Evolutionary conservation across 176 grass and related monocot genomes (phyloP), one percentile per base, ranked within the genome.

Genomic region (Oryza punctata): DNA sequence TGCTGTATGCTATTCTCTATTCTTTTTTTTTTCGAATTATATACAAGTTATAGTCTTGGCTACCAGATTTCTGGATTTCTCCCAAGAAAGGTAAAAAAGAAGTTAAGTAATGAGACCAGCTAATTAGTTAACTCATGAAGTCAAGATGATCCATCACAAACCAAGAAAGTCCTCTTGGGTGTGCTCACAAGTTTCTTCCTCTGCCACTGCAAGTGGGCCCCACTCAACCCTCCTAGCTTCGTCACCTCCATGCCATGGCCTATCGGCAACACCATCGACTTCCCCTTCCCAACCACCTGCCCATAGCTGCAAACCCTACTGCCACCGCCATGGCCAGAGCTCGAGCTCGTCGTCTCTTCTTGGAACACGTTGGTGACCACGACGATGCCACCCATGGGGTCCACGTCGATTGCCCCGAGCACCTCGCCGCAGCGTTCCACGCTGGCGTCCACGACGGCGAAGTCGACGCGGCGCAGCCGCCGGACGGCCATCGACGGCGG

Each of bases 161-260:
- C 76, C 38, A 79, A 72, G 72, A 80, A 86, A 30, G 28, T 73
- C 76, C 77, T 86, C 76, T 52, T 76, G 8, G 19, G 15, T 38
- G 18, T 72, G 40, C 76, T 80, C n/a, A 61, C 57, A 24, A 61
- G 67, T 28, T 38, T 5, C 37, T 74, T 18, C 52, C 65, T 23
- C 5, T 61, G 37, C 3, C 8, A 9, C 24, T 35, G 27, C 5
- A 25, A 37, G 3, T 9, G 27, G 6, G 23, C 41, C 67, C 38
- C 61, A n/a, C 65, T 18, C 26, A 2, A 12, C 10, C 32, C 32
- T 0, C 32, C 32, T 49, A 69, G 1, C 67, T 32, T 37, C 1
- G 59, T 81, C 85, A 87, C 85, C 23, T 87, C 85, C 69, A 81
- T 72, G 21, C 85, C 85, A 43, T 65, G 41, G 1, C 78, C 77